Conservation (phyloP, 2,329 filamentous ascomycete species). For the Erysiphe pisi region DNA sequence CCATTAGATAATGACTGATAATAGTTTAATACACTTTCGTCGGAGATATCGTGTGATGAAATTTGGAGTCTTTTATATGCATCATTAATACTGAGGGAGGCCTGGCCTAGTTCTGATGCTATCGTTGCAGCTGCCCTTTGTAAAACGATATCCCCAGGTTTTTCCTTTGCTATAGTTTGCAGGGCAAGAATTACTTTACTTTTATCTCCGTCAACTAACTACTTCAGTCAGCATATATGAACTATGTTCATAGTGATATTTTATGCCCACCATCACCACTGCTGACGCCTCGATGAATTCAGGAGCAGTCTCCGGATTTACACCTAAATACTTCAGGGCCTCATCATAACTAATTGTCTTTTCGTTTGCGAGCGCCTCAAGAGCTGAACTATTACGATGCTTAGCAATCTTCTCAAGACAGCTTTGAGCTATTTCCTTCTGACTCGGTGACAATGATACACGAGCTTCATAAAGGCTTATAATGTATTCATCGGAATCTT, state of each 20-base stretch:
- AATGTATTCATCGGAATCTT: conserved; percentile 48
- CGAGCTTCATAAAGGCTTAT: conserved; percentile 51
- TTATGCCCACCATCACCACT: conserved; percentile 34
- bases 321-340: conserved; percentile 51
- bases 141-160: conserved; percentile 33
- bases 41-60: conserved; percentile 32
- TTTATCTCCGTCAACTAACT: conserved; percentile 36
- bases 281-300: conserved; percentile 36
- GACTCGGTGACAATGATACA: conserved; percentile 45
- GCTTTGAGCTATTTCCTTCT: conserved; percentile 47
- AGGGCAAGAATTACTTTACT: conserved; percentile 35
- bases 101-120: conserved; percentile 33
- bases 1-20: conserved; percentile 34
- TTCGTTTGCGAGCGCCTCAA: conserved; percentile 49
- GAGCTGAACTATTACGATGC: conserved; percentile 46
- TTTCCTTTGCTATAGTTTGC: conserved; percentile 34
- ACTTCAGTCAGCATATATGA: conserved; percentile 25
- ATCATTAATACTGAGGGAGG: conserved; percentile 34
- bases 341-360: conserved; percentile 50
- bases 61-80: conserved; percentile 37
- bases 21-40: conserved; percentile 36
- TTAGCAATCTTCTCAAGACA: conserved; percentile 51
- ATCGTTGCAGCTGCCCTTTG: conserved; percentile 34
- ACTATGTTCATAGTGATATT: background rate
- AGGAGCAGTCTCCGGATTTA: conserved; percentile 34